Conservation (phyloP, 164 flowering plant species). For the Liriodendron chinense region DNA sequence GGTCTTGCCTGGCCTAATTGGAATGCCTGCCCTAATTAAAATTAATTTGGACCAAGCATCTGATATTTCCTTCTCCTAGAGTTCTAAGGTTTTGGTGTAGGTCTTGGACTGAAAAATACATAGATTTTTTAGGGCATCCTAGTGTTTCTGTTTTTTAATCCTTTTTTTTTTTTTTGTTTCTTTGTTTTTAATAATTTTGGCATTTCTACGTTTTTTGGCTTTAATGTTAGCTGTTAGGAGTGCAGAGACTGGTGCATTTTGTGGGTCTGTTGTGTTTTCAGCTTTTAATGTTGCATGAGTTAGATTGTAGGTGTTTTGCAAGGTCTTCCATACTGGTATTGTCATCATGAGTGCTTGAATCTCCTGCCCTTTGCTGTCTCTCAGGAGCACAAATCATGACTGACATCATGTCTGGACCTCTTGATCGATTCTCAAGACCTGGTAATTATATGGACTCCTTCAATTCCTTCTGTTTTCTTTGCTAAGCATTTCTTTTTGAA, state of each 20-base stretch:
- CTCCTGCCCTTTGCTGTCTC: constrained; percentile 2
- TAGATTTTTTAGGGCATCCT: too few species aligned
- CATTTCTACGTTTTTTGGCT: background rate
- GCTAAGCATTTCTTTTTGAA: background rate
- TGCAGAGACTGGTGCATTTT: background rate
- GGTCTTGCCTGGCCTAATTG: too few species aligned
- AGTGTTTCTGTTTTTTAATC: too few species aligned
- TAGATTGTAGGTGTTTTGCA: background rate
- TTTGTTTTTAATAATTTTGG: background rate
- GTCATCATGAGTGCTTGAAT: background rate
- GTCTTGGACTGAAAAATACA: too few species aligned
- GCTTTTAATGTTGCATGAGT: background rate
- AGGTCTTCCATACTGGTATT: background rate
- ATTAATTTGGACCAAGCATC: too few species aligned
- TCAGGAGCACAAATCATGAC: background rate
- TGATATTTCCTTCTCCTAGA: too few species aligned
- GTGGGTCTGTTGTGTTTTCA: background rate
- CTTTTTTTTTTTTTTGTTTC: background rate
- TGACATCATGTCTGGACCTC: constrained; percentile 38
- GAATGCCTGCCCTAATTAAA: too few species aligned
- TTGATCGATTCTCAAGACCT: constrained; percentile 46
- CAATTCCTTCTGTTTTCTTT: background rate
- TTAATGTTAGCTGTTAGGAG: background rate
- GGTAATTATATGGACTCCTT: constrained; percentile 26
- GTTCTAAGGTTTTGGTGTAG: too few species aligned